Percentiles rank a stretch among this genome's conserved stretches.
Evolutionary conservation across 2,329 filamentous ascomycete genomes (phyloP).

Genomic region (Aureobasidium sp.): DNA sequence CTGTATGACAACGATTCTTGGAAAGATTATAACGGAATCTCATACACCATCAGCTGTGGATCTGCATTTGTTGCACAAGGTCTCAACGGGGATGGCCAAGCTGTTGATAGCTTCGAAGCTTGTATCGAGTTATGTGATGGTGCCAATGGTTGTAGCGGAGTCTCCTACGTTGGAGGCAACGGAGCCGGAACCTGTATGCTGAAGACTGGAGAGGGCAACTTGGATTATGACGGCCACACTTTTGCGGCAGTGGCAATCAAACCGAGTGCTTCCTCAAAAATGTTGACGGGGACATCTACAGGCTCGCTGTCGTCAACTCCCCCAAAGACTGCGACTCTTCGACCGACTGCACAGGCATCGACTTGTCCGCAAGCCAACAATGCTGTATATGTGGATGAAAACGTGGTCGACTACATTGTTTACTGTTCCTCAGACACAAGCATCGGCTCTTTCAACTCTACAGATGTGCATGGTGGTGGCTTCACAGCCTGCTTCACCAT

Average conservation of each 20-base stretch:
- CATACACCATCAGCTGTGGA: conserved; percentile 18
- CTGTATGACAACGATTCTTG: conserved; percentile 17
- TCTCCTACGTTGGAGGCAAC: conserved; percentile 21
- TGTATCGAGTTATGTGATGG: conserved; percentile 21
- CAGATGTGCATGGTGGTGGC: conserved; percentile 7
- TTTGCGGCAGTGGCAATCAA: conserved; percentile 15
- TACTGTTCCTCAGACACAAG: conserved; percentile 19
- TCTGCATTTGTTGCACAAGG: conserved; percentile 15
- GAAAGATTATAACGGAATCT: conserved; percentile 15
- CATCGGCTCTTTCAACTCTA: neutral
- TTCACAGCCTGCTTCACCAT: conserved; percentile 20
- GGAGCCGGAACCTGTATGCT: conserved; percentile 22
- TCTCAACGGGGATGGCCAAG: neutral
- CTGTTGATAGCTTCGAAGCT: conserved; percentile 19
- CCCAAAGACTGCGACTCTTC: conserved; percentile 4
- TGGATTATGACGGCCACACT: conserved; percentile 18
- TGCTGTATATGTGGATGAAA: conserved; percentile 15
- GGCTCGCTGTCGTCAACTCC: conserved; percentile 11
- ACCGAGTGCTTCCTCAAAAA: neutral
- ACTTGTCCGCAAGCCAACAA: conserved; percentile 17
- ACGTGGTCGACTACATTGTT: conserved; percentile 19
- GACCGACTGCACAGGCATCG: conserved; percentile 2
- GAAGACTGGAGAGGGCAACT: conserved; percentile 12
- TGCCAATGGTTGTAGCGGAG: conserved; percentile 17
- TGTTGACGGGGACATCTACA: neutral